Base-by-base conservation (phyloP, 2,329 filamentous ascomycete species). In the Metarhizium guizhouense region DNA sequence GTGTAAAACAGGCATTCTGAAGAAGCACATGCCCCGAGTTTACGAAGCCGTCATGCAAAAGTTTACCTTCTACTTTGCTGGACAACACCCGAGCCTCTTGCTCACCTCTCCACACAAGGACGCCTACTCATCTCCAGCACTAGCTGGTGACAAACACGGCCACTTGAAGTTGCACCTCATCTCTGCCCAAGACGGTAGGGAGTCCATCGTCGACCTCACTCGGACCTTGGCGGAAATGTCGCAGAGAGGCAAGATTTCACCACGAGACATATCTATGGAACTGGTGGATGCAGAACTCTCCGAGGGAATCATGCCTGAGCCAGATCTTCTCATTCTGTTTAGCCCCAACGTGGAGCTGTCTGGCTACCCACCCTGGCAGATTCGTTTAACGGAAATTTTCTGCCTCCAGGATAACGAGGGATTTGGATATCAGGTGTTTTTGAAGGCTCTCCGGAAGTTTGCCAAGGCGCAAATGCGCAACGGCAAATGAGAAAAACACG, bases 351-450 rank as follows among this genome's bases (percentile, higher is more conserved):
- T 97, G 54, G 86, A 91, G 68, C 74, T 99, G 48, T 86, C 90
- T 54, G 91, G 94, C 10, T 99, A 97, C 68, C 94, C 94, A 10
- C 94, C 94, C 1, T 99, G 94, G 94, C 94, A 96, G 72, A 82
- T 97, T 59, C 83, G 94, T 47, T 75, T 99, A 67, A 96, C 92
- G 0, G 94, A 99, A 76, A 96, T 99, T 56, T 96, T 92, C 69
- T 83, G 85, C 64, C 75, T 88, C 13, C 80, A 81, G 56, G 88
- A 92, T 67, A 90, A 90, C 69, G 81, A 87, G 59, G 85, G 85
- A 1, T 92, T 99, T 18, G 91, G 91, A 48, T 99, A 99, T 70
- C 92, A 96, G 67, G 87, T 95, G 34, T 99, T 97, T 70, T 76
- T 97, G 60, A 81, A 86, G 60, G 93, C 87, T 1, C 74, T 99